phyloP scores from a whole-genome alignment of 2,329 filamentous ascomycete genomes.

The Chrysoporthe cubensis region DNA sequence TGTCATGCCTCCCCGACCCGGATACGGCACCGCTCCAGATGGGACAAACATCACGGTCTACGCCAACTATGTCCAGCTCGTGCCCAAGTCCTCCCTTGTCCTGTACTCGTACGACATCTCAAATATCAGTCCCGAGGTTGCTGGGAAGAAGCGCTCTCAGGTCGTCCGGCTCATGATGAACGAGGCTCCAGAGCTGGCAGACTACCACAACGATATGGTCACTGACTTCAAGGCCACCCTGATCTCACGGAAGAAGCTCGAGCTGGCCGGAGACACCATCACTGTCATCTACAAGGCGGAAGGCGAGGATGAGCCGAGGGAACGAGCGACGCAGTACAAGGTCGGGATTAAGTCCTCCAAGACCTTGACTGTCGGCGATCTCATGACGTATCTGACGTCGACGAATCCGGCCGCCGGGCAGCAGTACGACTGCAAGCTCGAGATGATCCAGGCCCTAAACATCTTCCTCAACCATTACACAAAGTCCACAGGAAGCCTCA shows the following conservation, averaged over 20 bases:
- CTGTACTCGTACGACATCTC: conserved; percentile 33
- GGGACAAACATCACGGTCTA: conserved; percentile 31
- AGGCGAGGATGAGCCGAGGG: conserved; percentile 35
- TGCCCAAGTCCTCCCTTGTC: conserved; percentile 23
- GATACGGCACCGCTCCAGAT: conserved; percentile 30
- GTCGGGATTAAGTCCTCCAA: conserved; percentile 35
- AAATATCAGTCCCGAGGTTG: conserved; percentile 25
- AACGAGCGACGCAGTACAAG: conserved; percentile 29
- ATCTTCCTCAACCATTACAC: conserved; percentile 59
- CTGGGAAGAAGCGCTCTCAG: conserved; percentile 31
- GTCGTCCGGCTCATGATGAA: conserved; percentile 34
- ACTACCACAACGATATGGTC: conserved; percentile 32
- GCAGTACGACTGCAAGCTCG: conserved; percentile 34
- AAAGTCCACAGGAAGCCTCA: conserved; percentile 33
- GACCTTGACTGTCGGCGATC: conserved; percentile 31
- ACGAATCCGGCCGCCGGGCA: conserved; percentile 28
- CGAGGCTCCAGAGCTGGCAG: conserved; percentile 28
- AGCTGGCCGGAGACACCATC: conserved; percentile 12
- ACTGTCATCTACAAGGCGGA: conserved; percentile 37
- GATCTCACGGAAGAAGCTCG: conserved; percentile 35
- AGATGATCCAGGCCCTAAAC: conserved; percentile 72
- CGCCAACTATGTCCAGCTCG: conserved; percentile 35
- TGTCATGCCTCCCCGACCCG: conserved; percentile 30
- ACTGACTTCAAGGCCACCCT: conserved; percentile 42
- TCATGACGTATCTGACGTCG: conserved; percentile 37